These are phyloP conservation scores for Cyberlindnera veronae DNA, from an alignment of 805 yeast genomes.

Conservation along the genomic window DNA sequence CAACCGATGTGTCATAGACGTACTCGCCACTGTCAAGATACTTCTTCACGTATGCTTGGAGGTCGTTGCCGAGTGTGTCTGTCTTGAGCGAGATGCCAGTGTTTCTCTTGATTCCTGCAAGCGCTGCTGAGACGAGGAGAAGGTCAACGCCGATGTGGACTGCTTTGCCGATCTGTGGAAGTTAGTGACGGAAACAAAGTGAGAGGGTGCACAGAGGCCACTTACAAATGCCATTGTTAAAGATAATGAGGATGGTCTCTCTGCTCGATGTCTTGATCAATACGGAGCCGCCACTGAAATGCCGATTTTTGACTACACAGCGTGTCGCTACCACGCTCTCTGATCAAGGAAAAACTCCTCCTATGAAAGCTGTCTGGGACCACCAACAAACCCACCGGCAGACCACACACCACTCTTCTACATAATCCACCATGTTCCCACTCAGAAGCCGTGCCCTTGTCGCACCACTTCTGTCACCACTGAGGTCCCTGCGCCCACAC, in stretches of 20 bases:
- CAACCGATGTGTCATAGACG: slow-evolving; percentile 67
- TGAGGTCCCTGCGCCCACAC: neutral
- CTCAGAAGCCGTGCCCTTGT: slow-evolving; percentile 6
- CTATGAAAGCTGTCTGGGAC: too few relatives aligned
- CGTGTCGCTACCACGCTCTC: slow-evolving; percentile 1
- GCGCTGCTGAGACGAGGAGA: slow-evolving; percentile 57
- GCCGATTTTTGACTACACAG: neutral
- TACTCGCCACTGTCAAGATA: slow-evolving; percentile 87
- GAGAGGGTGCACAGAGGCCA: neutral
- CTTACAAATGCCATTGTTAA: slow-evolving; percentile 2
- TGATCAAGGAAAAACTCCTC: too few relatives aligned
- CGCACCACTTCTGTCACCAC: neutral
- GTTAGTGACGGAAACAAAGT: neutral
- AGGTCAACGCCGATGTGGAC: slow-evolving; percentile 58
- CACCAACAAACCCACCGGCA: neutral
- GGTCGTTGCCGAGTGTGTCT: slow-evolving; percentile 40
- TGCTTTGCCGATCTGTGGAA: slow-evolving; percentile 44
- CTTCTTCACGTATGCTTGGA: slow-evolving; percentile 50
- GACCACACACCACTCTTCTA: neutral
- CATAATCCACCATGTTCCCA: slow-evolving; percentile 3
- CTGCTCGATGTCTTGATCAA: neutral
- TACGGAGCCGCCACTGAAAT: neutral
- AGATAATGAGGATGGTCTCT: neutral
- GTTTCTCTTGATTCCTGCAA: slow-evolving; percentile 70
- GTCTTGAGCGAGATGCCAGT: slow-evolving; percentile 65